Evolutionary conservation across 2,329 filamentous ascomycete species (phyloP).

Genomic region (Aspergillus oerlinghausenensis): DNA sequence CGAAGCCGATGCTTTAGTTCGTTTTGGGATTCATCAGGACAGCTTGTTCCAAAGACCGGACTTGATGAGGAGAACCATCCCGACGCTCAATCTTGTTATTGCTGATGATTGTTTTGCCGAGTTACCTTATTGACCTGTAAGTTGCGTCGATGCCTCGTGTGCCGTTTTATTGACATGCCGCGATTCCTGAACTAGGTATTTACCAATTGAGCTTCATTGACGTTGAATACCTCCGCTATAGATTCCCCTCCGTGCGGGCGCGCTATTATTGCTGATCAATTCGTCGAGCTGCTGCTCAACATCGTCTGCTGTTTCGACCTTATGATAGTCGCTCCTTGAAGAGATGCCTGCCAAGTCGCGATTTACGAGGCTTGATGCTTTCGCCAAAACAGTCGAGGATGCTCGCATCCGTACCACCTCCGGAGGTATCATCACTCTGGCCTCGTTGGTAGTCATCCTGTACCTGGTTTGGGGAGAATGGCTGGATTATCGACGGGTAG

Average conservation of each 20-base stretch:
- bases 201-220: not conserved
- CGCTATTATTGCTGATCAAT: slow-evolving; percentile 14
- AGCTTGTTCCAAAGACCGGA: slow-evolving; percentile 8
- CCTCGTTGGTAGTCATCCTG: slow-evolving; percentile 80
- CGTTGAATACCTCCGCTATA: slow-evolving; percentile 5
- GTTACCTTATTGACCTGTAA: slow-evolving; percentile 2
- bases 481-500: slow-evolving; percentile 81
- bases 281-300: slow-evolving; percentile 6
- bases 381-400: slow-evolving; percentile 98
- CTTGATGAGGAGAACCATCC: slow-evolving; percentile 1
- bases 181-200: not conserved
- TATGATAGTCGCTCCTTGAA: slow-evolving; percentile 28
- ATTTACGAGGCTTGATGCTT: slow-evolving; percentile 95
- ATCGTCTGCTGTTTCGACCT: slow-evolving; percentile 3
- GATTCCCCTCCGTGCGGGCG: slow-evolving; percentile 4
- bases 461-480: slow-evolving; percentile 94
- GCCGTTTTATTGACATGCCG: not conserved
- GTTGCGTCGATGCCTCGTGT: not conserved
- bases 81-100: slow-evolving; percentile 1
- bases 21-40: slow-evolving; percentile 11
- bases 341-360: slow-evolving; percentile 84
- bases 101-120: not conserved
- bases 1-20: not conserved
- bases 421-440: slow-evolving; percentile 89
- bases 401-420: slow-evolving; percentile 92